phyloP scores from a whole-genome alignment of 2,329 filamentous ascomycete species.

The Dendrostoma leiphaemia region DNA sequence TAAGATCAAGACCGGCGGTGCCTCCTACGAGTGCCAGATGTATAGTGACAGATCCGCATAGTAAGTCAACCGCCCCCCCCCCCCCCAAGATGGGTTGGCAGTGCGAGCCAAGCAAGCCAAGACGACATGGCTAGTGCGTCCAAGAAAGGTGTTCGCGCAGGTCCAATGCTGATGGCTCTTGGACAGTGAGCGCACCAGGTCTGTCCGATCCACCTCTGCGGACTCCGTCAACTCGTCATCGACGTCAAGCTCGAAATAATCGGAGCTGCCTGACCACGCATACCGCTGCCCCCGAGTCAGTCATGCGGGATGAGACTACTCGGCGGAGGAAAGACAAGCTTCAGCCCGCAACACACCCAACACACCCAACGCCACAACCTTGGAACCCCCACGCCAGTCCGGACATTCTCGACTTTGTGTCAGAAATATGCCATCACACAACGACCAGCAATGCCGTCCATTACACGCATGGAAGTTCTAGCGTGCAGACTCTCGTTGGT shows the following conservation, averaged over 20 bases:
- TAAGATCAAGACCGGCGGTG: constrained; percentile 41
- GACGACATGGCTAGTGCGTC: background rate
- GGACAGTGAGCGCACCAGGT: constrained; percentile 19
- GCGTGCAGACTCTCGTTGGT: too few species aligned
- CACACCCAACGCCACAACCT: too few species aligned
- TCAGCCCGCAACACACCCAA: too few species aligned
- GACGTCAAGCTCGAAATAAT: constrained; percentile 19
- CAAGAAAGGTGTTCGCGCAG: background rate
- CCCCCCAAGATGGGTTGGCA: constrained; percentile 16
- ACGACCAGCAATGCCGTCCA: too few species aligned
- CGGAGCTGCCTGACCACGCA: too few species aligned
- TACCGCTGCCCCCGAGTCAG: too few species aligned
- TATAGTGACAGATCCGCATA: constrained; percentile 40
- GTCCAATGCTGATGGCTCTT: background rate
- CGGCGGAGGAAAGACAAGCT: too few species aligned
- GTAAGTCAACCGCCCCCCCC: constrained; percentile 31
- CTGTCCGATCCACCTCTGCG: constrained; percentile 16
- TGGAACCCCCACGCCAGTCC: too few species aligned
- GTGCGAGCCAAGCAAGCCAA: constrained; percentile 17
- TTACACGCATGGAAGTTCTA: too few species aligned
- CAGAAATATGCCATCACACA: too few species aligned
- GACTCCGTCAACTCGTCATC: constrained; percentile 18
- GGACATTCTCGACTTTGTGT: too few species aligned
- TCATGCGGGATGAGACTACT: too few species aligned
- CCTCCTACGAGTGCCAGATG: constrained; percentile 36